Evolutionary conservation across 805 yeast genomes (phyloP).

Genomic region (Candida verbasci): DNA sequence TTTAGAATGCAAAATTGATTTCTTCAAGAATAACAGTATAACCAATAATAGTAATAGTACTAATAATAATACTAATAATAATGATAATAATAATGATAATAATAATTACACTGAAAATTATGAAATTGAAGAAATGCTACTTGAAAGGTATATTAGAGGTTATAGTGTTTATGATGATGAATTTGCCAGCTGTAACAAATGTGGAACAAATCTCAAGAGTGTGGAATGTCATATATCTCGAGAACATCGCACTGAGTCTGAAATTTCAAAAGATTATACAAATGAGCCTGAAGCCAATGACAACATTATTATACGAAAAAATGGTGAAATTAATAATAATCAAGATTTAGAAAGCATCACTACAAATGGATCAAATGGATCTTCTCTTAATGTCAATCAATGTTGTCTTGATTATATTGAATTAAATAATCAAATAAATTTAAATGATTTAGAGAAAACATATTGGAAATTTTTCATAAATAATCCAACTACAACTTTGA

Average conservation of each 20-base stretch:
- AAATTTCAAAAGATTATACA: too few species aligned
- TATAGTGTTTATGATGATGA: constrained; percentile 26
- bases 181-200: constrained; percentile 27
- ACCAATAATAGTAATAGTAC: constrained; percentile 12
- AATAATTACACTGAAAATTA: constrained; percentile 8
- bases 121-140: constrained; percentile 14
- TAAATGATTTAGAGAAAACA: constrained; percentile 28
- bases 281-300: too few species aligned
- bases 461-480: constrained; percentile 44
- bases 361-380: too few species aligned
- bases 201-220: constrained; percentile 24
- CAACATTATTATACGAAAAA: too few species aligned
- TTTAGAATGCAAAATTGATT: constrained; percentile 24
- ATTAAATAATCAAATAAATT: constrained; percentile 10
- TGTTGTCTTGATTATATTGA: constrained; percentile 24
- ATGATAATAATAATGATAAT: too few species aligned
- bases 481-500: constrained; percentile 40
- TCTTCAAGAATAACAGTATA: constrained; percentile 11
- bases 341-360: too few species aligned
- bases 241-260: too few species aligned
- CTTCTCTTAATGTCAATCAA: too few species aligned
- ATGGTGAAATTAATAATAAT: too few species aligned
- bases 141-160: constrained; percentile 9
- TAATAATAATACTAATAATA: too few species aligned
- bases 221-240: too few species aligned